These are phyloP conservation scores for Quaeritorhiza haematococci DNA, from an alignment of 371 early-diverging fungal genomes.

Conservation along the genomic window DNA sequence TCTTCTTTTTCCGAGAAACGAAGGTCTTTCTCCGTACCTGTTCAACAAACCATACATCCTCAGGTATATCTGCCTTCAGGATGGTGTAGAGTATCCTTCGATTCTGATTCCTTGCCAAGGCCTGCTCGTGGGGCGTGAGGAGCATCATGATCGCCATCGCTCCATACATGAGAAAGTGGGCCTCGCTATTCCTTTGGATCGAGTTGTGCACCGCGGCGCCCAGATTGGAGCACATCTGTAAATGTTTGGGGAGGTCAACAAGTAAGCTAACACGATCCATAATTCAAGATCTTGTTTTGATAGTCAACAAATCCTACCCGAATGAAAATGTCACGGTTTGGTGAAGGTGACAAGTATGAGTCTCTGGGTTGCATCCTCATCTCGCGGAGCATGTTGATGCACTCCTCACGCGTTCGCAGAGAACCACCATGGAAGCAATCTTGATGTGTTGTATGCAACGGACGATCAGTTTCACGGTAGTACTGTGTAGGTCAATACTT, in stretches of 20 bases:
- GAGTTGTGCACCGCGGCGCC: not conserved
- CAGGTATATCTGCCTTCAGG: conserved; percentile 3
- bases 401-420: conserved; percentile 3
- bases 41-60: conserved; percentile 16
- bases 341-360: no score
- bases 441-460: no score
- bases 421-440: conserved; percentile 8
- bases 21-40: conserved; percentile 7
- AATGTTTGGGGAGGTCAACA: not conserved
- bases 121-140: not conserved
- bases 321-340: no score
- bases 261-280: no score
- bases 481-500: no score
- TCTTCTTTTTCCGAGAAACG: not conserved
- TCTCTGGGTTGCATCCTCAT: no score
- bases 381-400: not conserved
- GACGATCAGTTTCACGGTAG: no score
- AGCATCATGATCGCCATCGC: not conserved
- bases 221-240: conserved; percentile 12
- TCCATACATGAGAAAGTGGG: conserved; percentile 7
- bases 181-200: not conserved
- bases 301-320: no score
- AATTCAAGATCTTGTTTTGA: no score
- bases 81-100: conserved; percentile 10
- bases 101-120: not conserved